phyloP scores from a whole-genome alignment of 768 basidiomycete genomes.

The Agaricus blazei region DNA sequence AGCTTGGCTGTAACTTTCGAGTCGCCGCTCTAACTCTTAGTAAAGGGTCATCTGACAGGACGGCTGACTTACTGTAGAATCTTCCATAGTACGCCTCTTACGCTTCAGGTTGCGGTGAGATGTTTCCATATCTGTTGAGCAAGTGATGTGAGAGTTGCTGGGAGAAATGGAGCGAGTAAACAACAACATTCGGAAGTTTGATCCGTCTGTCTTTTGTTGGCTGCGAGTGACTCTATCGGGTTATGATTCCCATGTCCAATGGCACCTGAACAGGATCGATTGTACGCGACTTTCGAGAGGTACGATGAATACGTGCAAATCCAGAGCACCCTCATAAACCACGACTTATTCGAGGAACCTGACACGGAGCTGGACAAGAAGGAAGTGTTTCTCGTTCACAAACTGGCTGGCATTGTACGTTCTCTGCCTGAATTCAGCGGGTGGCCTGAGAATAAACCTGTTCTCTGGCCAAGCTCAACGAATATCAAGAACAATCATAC shows the following conservation, averaged over 20 bases:
- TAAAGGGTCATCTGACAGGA: neutral
- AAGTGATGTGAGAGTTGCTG: neutral
- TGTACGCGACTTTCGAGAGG: conserved; percentile 57
- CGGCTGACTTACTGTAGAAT: conserved; percentile 5
- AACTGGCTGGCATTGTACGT: conserved; percentile 49
- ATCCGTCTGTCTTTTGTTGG: neutral
- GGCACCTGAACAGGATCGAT: conserved; percentile 38
- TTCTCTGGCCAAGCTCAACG: conserved; percentile 53
- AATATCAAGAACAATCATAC: conserved; percentile 92
- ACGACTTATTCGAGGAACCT: conserved; percentile 40
- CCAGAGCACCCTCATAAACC: conserved; percentile 45
- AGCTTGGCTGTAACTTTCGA: conserved; percentile 48
- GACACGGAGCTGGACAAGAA: conserved; percentile 35
- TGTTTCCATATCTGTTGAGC: conserved; percentile 13
- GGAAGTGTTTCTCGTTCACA: conserved; percentile 37
- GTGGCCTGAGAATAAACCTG: neutral
- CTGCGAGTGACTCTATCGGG: neutral
- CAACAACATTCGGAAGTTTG: neutral
- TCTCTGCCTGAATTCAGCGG: neutral
- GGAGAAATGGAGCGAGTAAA: neutral
- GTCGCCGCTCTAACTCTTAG: conserved; percentile 32
- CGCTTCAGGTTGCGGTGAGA: conserved; percentile 32
- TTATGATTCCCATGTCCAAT: neutral
- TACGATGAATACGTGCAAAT: conserved; percentile 51
- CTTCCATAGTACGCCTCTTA: conserved; percentile 31